Base-by-base conservation (phyloP, 768 basidiomycete species). In the Mycena haematopus region DNA sequence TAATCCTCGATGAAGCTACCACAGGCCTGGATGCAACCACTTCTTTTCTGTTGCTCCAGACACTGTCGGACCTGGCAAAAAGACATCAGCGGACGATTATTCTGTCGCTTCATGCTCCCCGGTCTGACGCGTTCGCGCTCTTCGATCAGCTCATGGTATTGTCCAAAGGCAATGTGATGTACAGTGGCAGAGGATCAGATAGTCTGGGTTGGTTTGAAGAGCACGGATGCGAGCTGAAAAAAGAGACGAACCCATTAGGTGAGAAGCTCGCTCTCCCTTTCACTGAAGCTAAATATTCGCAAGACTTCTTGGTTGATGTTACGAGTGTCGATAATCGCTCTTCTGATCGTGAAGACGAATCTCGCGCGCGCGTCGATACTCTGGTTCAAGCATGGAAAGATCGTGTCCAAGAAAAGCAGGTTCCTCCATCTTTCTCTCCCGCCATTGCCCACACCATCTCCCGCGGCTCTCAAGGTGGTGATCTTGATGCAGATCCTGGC, bases 31-130 rank as follows among this genome's bases (percentile, higher is more conserved):
- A 71, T 40, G 52, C 68, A 5, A 68, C 67, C 50, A 73, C 76
- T 5, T 74, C 77, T 2, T 75, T 74, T 50, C 54, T 75, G 52
- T 52, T 73, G 1, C 69, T 76, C 29, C 67, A 68, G 15, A 71
- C 72, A 45, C 71, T 79, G 38, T 75, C 75, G 10, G 66, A 65
- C 6, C 72, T 77, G 5, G 71, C 73, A 8, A 68, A 68, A 55
- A 62, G 70, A 46, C 66, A 67, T 33, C 70, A 71, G 21, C 72
- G 76, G 42, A 80, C 80, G 6, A 71, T 82, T 56, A 77, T 84
- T 51, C 68, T 79, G 19, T 80, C 80, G 3, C 75, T 84, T 19
- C 82, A 84, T 63, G 80, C 82, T 36, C 82, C 82, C 1, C 75
- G 79, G 27, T 81, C 76, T 17, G 79, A 81, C 59, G 81, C 81